Conservation (phyloP, 179 eudicot species). For the Beta corolliflora region DNA sequence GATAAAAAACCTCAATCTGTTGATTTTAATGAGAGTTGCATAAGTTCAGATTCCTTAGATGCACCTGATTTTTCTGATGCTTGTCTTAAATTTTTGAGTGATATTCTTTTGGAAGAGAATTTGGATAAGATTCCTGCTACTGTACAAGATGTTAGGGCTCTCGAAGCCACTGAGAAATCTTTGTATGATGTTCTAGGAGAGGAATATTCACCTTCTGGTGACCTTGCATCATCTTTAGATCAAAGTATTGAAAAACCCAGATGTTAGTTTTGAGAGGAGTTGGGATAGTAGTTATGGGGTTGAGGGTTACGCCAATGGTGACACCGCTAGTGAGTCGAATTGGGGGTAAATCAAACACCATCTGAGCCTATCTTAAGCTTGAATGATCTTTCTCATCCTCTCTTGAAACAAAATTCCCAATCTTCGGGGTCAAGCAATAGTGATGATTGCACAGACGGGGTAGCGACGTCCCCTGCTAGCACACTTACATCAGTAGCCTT, state of each 20-base stretch:
- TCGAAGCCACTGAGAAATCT: slow-evolving; percentile 80
- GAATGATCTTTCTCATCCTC: slow-evolving; percentile 30
- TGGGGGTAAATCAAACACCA: slow-evolving; percentile 13
- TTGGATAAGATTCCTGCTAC: slow-evolving; percentile 47
- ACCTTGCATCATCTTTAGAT: slow-evolving; percentile 3
- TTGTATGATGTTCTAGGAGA: slow-evolving; percentile 58
- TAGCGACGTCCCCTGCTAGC: slow-evolving; percentile 29
- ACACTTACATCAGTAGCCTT: slow-evolving; percentile 24
- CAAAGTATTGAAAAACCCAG: slow-evolving; percentile 30
- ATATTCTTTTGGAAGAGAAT: slow-evolving; percentile 61
- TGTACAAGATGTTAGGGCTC: slow-evolving; percentile 52
- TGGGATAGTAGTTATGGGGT: slow-evolving; percentile 16
- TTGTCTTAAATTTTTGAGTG: slow-evolving; percentile 41
- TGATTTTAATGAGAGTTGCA: slow-evolving; percentile 4
- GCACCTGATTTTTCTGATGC: slow-evolving; percentile 47
- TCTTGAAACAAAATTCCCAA: slow-evolving; percentile 28
- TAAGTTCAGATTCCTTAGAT: slow-evolving; percentile 20
- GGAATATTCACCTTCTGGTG: slow-evolving; percentile 29
- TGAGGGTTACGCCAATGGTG: slow-evolving; percentile 24
- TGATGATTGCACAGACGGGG: slow-evolving; percentile 30
- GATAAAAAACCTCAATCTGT: slow-evolving; percentile 4
- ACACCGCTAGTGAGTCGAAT: slow-evolving; percentile 16
- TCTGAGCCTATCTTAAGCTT: slow-evolving; percentile 22
- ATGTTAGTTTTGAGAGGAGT: slow-evolving; percentile 29
- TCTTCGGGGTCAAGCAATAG: slow-evolving; percentile 42